Base-by-base conservation (phyloP, 164 flowering plant species). In the Nymphaea colorata region DNA sequence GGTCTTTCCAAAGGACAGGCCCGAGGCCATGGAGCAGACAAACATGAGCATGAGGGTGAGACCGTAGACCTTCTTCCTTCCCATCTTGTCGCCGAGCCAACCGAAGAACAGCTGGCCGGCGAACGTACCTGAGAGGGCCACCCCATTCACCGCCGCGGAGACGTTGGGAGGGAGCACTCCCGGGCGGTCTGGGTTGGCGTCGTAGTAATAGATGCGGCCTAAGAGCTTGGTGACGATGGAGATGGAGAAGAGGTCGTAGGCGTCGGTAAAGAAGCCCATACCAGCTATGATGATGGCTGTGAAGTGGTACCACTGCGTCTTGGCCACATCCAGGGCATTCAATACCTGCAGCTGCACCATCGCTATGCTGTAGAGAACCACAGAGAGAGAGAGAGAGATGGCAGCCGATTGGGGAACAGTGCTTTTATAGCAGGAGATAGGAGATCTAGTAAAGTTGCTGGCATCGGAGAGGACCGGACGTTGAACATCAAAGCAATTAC, bases 241-340 rank as follows among this genome's bases (percentile, higher is more conserved):
- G 74, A 85, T 83, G 75, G 84, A 83, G 59, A 85, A 85, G 12
- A 85, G 84, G 42, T 85, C 87, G 59, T 85, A 85, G 6, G 89
- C 89, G 42, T 85, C 89, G 44, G 89, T 85, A 80, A 85, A 85
- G 74, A 85, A 85, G 41, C 89, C 86, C 85, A 83, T 83, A 0
- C 89, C 83, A 61, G 86, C 84, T 41, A 83, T 83, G 41, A 81
- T 72, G 16, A 83, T 81, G 16, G 82, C 82, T 36, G 72, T 82
- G 65, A 83, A 74, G 64, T 85, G 89, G 76, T 83, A 85, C 79
- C 77, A 76, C 72, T 85, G 85, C 2, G 86, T 83, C 0, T 78
- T 73, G 4, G 89, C 89, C 0, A 59, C 69, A 73, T 83, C 89
- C 0, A 85, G 80, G 0, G 86, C 86, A 0, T 70, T 57, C 42